Conservation (phyloP, 2,329 filamentous ascomycete species). For the Alternaria rosae region DNA sequence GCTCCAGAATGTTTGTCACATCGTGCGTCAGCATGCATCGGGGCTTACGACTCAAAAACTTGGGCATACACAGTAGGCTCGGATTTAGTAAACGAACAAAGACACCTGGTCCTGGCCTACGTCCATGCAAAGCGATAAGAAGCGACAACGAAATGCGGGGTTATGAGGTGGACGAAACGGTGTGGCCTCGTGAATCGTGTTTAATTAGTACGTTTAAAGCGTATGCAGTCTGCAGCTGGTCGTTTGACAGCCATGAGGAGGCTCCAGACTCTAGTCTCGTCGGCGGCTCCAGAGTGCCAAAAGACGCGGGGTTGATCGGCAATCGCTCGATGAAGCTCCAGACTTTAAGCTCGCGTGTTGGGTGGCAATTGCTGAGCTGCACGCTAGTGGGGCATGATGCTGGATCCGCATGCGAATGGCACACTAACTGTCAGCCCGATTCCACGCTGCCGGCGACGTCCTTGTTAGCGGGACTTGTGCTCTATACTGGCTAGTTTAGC, state of each 20-base stretch:
- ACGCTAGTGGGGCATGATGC: slow-evolving; percentile 24
- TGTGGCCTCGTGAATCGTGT: not conserved
- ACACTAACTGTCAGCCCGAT: slow-evolving; percentile 33
- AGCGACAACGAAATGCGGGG: slow-evolving; percentile 5
- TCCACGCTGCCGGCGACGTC: slow-evolving; percentile 33
- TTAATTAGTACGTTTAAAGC: not conserved
- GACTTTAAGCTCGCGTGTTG: slow-evolving; percentile 16
- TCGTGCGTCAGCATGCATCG: slow-evolving; percentile 24
- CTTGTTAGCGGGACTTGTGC: not conserved
- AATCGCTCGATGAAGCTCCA: slow-evolving; percentile 24
- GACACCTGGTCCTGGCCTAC: slow-evolving; percentile 7
- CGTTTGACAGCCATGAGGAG: slow-evolving; percentile 5
- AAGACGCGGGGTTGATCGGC: slow-evolving; percentile 32
- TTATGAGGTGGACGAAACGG: not conserved
- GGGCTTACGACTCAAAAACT: slow-evolving; percentile 5
- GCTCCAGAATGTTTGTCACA: not conserved
- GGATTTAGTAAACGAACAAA: slow-evolving; percentile 20
- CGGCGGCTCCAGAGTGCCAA: slow-evolving; percentile 19
- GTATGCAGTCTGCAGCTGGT: not conserved
- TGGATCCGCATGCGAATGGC: slow-evolving; percentile 32
- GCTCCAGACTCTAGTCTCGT: slow-evolving; percentile 8
- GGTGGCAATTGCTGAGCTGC: slow-evolving; percentile 28
- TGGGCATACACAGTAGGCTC: slow-evolving; percentile 5
- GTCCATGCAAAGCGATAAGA: not conserved
- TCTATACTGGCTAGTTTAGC: not conserved